Evolutionary conservation across 73 alveolate species (phyloP).

Genomic region (Paramecium sonneborni): DNA sequence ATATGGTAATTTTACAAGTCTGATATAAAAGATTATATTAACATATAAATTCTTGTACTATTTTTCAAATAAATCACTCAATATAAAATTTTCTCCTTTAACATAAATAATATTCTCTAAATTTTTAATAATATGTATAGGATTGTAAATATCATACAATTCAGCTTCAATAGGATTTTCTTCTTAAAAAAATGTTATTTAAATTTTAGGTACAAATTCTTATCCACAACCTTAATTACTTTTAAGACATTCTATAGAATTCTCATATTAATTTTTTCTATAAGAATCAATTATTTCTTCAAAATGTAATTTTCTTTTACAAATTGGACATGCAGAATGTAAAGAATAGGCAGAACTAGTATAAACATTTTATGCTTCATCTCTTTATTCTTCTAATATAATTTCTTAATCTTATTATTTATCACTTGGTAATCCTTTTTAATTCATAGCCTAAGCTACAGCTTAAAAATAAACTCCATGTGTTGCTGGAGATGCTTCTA

Average conservation of each 20-base stretch:
- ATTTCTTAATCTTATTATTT: background rate
- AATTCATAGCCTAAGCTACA: conserved; percentile 37
- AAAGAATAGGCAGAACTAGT: background rate
- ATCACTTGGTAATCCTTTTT: conserved; percentile 4
- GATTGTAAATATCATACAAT: background rate
- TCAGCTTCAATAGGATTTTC: conserved; percentile 35
- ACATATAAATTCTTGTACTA: background rate
- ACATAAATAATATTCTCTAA: background rate
- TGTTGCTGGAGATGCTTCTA: conserved; percentile 66
- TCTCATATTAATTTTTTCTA: background rate
- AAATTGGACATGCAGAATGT: background rate
- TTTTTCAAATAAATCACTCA: conserved; percentile 23
- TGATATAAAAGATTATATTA: background rate
- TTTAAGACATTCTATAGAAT: background rate
- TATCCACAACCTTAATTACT: background rate
- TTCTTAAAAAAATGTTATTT: conserved; percentile 2
- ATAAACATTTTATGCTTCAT: background rate
- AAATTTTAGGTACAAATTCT: background rate
- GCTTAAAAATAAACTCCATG: conserved; percentile 61
- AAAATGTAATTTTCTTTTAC: background rate
- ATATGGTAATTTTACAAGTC: background rate
- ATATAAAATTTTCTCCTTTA: background rate
- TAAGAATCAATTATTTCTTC: conserved; percentile 25
- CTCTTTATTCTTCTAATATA: background rate
- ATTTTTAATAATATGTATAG: background rate